These are phyloP conservation scores for Phylloporus sp. DNA, from an alignment of 1,284 basidiomycete genomes.

Conservation along the genomic window DNA sequence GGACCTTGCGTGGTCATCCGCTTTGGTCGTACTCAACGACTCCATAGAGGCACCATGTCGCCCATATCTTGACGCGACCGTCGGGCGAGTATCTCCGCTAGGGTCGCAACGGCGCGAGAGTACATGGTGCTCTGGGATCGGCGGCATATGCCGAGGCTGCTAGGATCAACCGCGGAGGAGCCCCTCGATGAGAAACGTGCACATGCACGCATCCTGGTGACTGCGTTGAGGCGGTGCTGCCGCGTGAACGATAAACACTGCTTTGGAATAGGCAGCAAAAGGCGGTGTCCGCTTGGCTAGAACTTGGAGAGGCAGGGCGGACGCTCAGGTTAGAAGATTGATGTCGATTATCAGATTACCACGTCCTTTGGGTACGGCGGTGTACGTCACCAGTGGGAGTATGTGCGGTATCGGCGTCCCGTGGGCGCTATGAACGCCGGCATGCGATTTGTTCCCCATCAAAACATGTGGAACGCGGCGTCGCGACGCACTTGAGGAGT, in stretches of 20 bases:
- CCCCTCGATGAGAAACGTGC: no score
- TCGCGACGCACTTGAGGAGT: constrained; percentile 26
- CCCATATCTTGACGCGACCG: no score
- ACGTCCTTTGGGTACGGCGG: neutral
- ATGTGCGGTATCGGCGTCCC: neutral
- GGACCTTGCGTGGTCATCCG: no score
- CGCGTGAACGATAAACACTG: no score
- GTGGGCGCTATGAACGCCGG: constrained; percentile 20
- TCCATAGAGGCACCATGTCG: no score
- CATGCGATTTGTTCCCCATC: constrained; percentile 1
- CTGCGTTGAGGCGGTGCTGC: neutral
- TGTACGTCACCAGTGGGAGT: constrained; percentile 11
- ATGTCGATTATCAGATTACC: constrained; percentile 6
- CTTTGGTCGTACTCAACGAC: no score
- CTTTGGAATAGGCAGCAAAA: no score
- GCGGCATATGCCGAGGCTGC: no score
- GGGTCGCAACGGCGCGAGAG: constrained; percentile 1
- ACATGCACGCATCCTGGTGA: neutral
- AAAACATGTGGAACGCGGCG: constrained; percentile 15
- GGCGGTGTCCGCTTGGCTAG: no score
- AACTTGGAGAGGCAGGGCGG: no score
- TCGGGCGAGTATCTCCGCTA: neutral
- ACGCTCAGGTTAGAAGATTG: constrained; percentile 2
- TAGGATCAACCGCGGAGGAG: no score
- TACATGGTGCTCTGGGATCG: no score